Base-by-base conservation (phyloP, 1,284 basidiomycete genomes). In the Tylopilus orsonianus region DNA sequence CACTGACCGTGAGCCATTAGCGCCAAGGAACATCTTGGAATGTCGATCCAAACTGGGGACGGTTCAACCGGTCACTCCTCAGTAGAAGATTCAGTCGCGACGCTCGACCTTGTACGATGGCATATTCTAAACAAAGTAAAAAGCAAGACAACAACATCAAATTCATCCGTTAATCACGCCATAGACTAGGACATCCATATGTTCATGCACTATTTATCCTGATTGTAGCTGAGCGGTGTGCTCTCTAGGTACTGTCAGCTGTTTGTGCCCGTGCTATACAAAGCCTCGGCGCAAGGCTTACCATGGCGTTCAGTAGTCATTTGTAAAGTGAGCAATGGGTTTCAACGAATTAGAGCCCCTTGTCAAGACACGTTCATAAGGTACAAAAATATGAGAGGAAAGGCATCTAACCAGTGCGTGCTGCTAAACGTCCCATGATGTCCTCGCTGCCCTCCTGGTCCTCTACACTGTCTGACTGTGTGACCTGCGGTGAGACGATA, bases 91-190 rank as follows among this genome's bases (percentile, higher is more conserved):
- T 91, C 90, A 1, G 69, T 80, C 27, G 90, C 91, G 1, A 91
- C 93, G 2, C 72, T 96, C 33, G 87, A 96, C 57, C 78, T 94
- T 26, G 83, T 96, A n/a, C 76, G 83, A 48, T 87, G 82, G 81
- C 77, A 81, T 61, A 66, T 88, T 45, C 58, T 83, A 39, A 81
- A 87, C 56, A 80, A 74, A 54, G 62, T 71, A 40, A 71, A 67
- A 55, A 52, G 44, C 12, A 55, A 51, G 34, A 46, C 34, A 29
- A 42, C 54, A 12, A 19, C 47, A 27, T 34, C 41, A 40, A 37
- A 52, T 44, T 44, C 57, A 41, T 45, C 13, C 41, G 19, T 42
- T 33, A 5, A 24, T n/a, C 40, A 44, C 18, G 38, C 16, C 34
- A 32, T 46, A 43, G 20, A 35, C 42, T 26, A 36, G 40, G 26